Evolutionary conservation across 139 green algal species (phyloP).

Genomic region (Gonium pectorale): DNA sequence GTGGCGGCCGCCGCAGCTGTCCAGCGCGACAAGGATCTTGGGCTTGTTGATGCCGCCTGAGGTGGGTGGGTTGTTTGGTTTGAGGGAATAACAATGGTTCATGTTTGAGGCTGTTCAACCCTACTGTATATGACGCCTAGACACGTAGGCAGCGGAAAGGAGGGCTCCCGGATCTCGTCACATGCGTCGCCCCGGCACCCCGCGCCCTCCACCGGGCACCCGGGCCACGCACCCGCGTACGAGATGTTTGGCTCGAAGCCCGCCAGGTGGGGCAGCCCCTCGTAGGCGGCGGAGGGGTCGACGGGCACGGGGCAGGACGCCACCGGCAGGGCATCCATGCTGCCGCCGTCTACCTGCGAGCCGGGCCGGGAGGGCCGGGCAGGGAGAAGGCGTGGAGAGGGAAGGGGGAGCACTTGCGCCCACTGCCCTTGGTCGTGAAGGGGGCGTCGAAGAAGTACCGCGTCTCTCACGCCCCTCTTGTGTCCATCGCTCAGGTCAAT

Average conservation of each 20-base stretch:
- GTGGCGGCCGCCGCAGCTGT: slow-evolving; percentile 47
- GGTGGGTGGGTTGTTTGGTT: neutral
- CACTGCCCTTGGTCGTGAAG: too few species aligned
- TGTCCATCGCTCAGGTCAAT: too few species aligned
- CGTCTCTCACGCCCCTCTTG: too few species aligned
- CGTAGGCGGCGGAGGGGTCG: slow-evolving; percentile 69
- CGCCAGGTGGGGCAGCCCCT: slow-evolving; percentile 62
- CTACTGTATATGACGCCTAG: too few species aligned
- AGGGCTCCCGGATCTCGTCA: too few species aligned
- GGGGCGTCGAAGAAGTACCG: too few species aligned
- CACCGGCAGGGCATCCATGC: slow-evolving; percentile 62
- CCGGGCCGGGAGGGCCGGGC: slow-evolving; percentile 36
- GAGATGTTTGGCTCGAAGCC: slow-evolving; percentile 45
- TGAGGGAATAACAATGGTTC: too few species aligned
- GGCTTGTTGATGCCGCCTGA: slow-evolving; percentile 90
- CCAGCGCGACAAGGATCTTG: slow-evolving; percentile 71
- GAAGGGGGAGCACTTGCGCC: too few species aligned
- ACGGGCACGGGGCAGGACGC: slow-evolving; percentile 61
- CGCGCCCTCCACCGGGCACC: neutral
- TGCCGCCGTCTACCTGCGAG: neutral
- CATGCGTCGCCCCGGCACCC: too few species aligned
- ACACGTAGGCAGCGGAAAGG: too few species aligned
- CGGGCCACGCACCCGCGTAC: slow-evolving; percentile 9
- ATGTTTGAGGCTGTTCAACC: neutral
- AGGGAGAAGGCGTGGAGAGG: slow-evolving; percentile 36